Percentiles rank a stretch among this genome's conserved stretches.
Evolutionary conservation across 164 flowering plant species (phyloP).

Genomic region (Aristolochia fimbriata): DNA sequence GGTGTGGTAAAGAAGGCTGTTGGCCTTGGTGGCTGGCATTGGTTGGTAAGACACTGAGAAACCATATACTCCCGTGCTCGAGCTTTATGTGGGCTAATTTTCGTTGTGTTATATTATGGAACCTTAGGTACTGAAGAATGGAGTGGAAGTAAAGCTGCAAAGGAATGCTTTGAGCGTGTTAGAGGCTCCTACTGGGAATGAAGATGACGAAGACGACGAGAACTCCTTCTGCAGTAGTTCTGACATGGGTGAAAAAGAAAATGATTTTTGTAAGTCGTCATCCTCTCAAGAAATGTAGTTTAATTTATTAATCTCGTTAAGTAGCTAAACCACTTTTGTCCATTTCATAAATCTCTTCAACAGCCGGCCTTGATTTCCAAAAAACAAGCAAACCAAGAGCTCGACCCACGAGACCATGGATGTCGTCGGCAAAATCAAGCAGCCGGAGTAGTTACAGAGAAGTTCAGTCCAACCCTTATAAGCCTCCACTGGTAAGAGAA

Average conservation of each 20-base stretch:
- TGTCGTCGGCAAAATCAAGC: slow-evolving; percentile 34
- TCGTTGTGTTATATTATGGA: neutral
- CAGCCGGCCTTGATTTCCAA: slow-evolving; percentile 52
- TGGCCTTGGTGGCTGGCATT: slow-evolving; percentile 99
- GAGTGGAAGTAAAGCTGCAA: slow-evolving; percentile 87
- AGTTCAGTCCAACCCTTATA: slow-evolving; percentile 34
- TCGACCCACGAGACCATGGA: slow-evolving; percentile 53
- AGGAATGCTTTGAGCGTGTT: slow-evolving; percentile 89
- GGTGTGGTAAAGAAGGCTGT: slow-evolving; percentile 99
- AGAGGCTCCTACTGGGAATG: slow-evolving; percentile 81
- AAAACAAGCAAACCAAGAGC: slow-evolving; percentile 56
- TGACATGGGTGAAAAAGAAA: slow-evolving; percentile 33
- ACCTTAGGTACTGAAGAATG: slow-evolving; percentile 77
- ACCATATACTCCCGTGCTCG: neutral
- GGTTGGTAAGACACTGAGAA: slow-evolving; percentile 60
- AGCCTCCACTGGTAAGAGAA: slow-evolving; percentile 18
- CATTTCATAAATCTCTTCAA: neutral
- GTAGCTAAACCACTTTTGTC: neutral
- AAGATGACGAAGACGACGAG: slow-evolving; percentile 57
- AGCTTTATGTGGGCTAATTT: neutral
- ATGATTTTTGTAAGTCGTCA: slow-evolving; percentile 40
- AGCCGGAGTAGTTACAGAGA: slow-evolving; percentile 35
- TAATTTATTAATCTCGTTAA: neutral
- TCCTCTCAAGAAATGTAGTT: neutral
- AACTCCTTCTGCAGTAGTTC: slow-evolving; percentile 29